Evolutionary conservation across 2,329 filamentous ascomycete genomes (phyloP).

Genomic region (Balansia obtecta): DNA sequence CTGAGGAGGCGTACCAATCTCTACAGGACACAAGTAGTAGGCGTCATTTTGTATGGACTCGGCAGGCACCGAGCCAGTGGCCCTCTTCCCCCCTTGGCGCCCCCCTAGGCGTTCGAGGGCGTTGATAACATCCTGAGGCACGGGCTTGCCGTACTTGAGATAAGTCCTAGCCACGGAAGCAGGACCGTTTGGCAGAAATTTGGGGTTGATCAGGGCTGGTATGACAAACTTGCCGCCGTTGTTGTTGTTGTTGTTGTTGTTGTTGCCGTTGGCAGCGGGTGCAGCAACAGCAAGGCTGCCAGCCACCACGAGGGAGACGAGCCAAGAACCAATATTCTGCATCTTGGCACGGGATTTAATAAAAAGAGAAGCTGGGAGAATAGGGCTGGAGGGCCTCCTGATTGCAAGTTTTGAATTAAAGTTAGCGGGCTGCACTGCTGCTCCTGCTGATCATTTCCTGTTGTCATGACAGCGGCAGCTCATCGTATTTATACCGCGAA

Average conservation of each 20-base stretch:
- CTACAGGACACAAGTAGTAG: conserved; percentile 10
- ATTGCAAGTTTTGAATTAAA: too few species aligned
- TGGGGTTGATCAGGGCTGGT: conserved; percentile 5
- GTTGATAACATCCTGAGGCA: conserved; percentile 5
- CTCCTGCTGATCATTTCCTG: not conserved
- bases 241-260: too few species aligned
- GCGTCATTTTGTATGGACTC: conserved; percentile 7
- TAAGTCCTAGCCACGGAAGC: conserved; percentile 9
- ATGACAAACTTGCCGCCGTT: conserved; percentile 1
- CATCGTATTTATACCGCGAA: not conserved
- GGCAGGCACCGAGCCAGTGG: conserved; percentile 7
- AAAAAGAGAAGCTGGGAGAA: not conserved
- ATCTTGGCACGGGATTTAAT: conserved; percentile 5
- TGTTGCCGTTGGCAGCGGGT: conserved; percentile 1
- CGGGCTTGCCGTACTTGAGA: conserved; percentile 8
- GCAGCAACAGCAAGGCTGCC: conserved; percentile 8
- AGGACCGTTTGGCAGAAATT: conserved; percentile 7
- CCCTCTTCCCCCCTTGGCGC: not conserved
- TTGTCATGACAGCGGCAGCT: not conserved
- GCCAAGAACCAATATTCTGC: conserved; percentile 11
- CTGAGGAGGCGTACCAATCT: conserved; percentile 12
- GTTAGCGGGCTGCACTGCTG: not conserved
- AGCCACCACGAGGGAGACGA: conserved; percentile 10
- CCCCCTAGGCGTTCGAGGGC: not conserved
- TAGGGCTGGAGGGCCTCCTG: not conserved